phyloP scores from a whole-genome alignment of 352 stramenopile genomes.

The Aphanomyces euteiches region DNA sequence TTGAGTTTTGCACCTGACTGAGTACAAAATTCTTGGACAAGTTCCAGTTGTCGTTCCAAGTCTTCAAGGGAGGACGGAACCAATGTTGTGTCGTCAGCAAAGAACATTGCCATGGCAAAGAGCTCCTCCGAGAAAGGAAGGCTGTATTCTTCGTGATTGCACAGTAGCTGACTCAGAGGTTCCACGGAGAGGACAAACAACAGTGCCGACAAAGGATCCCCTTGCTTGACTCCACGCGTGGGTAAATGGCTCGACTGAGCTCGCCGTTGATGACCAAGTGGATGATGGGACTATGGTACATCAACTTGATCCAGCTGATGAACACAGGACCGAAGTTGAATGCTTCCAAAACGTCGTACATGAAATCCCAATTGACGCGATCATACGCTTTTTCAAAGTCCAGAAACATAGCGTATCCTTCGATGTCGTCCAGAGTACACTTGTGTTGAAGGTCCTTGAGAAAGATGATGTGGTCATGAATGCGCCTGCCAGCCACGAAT shows the following conservation, averaged over 20 bases:
- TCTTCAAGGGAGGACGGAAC: neutral
- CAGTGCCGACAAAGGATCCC: neutral
- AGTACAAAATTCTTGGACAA: conserved; percentile 33
- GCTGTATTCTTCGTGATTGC: neutral
- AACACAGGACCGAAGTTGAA: conserved; percentile 31
- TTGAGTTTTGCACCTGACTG: conserved; percentile 33
- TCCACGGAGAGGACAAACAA: neutral
- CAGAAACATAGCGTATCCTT: conserved; percentile 32
- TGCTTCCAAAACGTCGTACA: conserved; percentile 27
- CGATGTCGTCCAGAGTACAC: conserved; percentile 13
- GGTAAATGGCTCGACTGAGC: neutral
- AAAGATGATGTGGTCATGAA: conserved; percentile 33
- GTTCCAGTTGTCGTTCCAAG: conserved; percentile 22
- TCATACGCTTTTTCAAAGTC: conserved; percentile 38
- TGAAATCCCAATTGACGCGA: conserved; percentile 35
- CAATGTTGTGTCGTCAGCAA: conserved; percentile 35
- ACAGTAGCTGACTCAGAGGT: neutral
- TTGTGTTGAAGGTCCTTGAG: conserved; percentile 32
- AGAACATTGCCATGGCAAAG: conserved; percentile 33
- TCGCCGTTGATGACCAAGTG: conserved; percentile 21
- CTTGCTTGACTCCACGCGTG: conserved; percentile 30
- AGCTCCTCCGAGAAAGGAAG: neutral
- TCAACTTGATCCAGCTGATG: neutral
- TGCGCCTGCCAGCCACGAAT: conserved; percentile 26
- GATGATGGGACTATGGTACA: neutral